phyloP scores from a whole-genome alignment of 2,329 filamentous ascomycete species.

The Colletotrichum paranaense region DNA sequence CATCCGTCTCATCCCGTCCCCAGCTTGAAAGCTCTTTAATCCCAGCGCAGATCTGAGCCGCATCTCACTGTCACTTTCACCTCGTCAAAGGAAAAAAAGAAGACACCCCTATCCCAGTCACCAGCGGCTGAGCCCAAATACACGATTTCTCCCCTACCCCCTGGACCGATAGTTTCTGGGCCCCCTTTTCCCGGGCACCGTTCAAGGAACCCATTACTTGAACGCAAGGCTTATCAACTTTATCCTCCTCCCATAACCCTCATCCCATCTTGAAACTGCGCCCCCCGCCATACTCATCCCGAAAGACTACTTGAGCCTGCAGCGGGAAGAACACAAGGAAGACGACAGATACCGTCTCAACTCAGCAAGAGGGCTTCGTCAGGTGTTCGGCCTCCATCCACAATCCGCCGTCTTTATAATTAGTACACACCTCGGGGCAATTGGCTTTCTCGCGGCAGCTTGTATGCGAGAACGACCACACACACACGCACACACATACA shows the following conservation, averaged over 20 bases:
- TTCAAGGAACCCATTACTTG: neutral
- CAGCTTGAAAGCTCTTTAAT: neutral
- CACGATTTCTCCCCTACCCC: neutral
- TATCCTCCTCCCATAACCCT: neutral
- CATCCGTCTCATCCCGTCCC: neutral
- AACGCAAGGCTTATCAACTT: neutral
- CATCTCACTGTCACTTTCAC: neutral
- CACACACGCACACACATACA: too few relatives aligned
- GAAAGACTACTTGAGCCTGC: neutral
- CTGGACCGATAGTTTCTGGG: neutral
- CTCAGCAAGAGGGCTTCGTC: neutral
- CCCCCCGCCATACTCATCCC: neutral
- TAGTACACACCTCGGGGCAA: neutral
- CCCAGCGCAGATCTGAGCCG: neutral
- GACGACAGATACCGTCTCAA: neutral
- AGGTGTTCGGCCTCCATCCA: neutral
- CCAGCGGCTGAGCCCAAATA: neutral
- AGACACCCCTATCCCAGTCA: neutral
- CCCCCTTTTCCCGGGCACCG: neutral
- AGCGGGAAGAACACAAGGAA: neutral
- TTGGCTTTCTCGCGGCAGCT: neutral
- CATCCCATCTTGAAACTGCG: neutral
- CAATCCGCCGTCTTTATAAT: neutral
- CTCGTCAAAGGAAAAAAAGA: neutral
- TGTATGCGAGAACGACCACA: neutral